Evolutionary conservation across 495 filamentous ascomycete genomes (phyloP).

Genomic region (Evernia prunastri): DNA sequence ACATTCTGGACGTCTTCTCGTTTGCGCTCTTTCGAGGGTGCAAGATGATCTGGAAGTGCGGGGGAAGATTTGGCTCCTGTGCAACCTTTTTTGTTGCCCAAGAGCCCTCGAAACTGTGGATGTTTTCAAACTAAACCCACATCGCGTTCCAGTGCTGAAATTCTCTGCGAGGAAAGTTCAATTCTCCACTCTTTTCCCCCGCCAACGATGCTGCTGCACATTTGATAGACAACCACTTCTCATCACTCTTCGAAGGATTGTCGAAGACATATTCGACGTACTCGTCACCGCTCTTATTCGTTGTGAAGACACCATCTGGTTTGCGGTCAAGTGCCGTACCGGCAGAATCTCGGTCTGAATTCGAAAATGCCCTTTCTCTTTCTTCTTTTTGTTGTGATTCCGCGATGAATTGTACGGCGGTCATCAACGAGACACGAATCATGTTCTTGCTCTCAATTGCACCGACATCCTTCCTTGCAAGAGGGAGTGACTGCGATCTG

Average conservation of each 20-base stretch:
- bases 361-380: neutral
- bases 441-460: neutral
- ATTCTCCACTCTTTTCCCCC: neutral
- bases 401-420: neutral
- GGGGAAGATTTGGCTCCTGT: no score
- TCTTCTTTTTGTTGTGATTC: neutral
- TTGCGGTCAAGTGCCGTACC: neutral
- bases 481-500: slow-evolving; percentile 1
- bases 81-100: no score
- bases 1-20: neutral
- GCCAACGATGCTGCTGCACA: neutral
- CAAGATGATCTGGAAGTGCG: neutral
- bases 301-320: neutral
- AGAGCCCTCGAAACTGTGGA: no score
- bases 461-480: slow-evolving; percentile 2
- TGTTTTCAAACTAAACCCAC: no score
- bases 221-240: neutral
- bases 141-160: no score
- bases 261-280: neutral
- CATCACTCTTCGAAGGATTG: neutral
- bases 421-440: neutral
- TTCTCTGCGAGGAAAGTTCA: neutral
- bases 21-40: neutral
- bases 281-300: neutral
- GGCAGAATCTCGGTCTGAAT: neutral